phyloP scores from a whole-genome alignment of 108 stramenopile species.

The Chaetoceros tenuissimus region DNA sequence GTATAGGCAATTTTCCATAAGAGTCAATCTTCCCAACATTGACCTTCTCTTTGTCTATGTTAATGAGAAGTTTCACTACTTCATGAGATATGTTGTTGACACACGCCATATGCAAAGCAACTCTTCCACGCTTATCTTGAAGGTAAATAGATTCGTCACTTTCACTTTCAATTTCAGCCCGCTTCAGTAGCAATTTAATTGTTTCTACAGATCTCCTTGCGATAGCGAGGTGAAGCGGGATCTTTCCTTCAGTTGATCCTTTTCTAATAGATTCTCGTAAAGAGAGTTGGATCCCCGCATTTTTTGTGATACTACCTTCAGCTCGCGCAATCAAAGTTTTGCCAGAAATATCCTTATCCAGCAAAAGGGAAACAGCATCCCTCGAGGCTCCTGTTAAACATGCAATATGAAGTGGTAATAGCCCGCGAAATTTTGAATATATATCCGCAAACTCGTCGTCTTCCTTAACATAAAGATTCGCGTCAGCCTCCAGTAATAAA shows the following conservation, averaged over 20 bases:
- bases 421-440: neutral
- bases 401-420: neutral
- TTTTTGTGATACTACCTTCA: neutral
- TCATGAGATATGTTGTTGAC: neutral
- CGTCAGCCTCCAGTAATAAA: neutral
- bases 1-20: neutral
- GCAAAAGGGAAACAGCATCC: neutral
- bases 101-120: neutral
- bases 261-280: neutral
- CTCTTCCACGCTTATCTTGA: neutral
- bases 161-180: neutral
- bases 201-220: neutral
- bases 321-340: neutral
- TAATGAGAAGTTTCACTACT: neutral
- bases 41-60: neutral
- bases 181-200: neutral
- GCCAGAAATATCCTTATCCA: neutral
- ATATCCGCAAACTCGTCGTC: neutral
- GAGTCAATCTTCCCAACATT: neutral
- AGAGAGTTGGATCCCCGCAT: neutral
- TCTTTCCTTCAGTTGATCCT: neutral
- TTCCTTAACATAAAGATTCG: neutral
- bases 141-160: neutral
- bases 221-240: neutral
- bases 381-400: neutral